A percentile compares a stretch with the other conserved stretches of the same genome.
Conservation (phyloP, 768 basidiomycete species). For the Leucosporidium yakuticum region DNA sequence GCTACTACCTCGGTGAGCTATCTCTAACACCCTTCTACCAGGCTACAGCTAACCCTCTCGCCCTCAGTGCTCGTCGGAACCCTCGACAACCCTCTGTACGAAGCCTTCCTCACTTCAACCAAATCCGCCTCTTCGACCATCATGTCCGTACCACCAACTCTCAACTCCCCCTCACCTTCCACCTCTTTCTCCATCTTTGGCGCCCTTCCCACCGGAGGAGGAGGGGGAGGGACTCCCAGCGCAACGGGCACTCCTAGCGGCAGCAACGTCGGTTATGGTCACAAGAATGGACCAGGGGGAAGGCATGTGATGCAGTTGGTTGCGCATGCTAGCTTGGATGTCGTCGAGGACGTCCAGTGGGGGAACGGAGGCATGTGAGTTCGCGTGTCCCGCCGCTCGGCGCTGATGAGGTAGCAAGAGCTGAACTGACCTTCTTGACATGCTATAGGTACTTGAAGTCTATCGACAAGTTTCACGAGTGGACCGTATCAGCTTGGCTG, state of each 20-base stretch:
- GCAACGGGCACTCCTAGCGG: neutral
- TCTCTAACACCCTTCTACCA: neutral
- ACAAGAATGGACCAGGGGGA: conserved; percentile 33
- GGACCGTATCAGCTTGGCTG: conserved; percentile 93
- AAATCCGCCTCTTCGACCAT: conserved; percentile 23
- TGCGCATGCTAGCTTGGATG: conserved; percentile 91
- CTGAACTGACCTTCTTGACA: neutral
- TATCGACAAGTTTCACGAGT: conserved; percentile 97
- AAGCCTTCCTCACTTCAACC: conserved; percentile 41
- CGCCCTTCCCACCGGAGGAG: conserved; percentile 3
- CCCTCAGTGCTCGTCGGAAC: conserved; percentile 45
- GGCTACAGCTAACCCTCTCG: neutral
- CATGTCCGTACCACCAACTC: conserved; percentile 23
- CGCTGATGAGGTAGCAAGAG: neutral
- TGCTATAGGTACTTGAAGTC: conserved; percentile 78
- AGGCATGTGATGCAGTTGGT: conserved; percentile 96
- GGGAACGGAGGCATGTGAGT: conserved; percentile 53
- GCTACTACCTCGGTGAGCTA: conserved; percentile 44
- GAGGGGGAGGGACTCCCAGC: conserved; percentile 1
- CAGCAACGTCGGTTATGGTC: conserved; percentile 29
- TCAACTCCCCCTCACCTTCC: conserved; percentile 40
- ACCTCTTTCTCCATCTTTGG: conserved; percentile 43
- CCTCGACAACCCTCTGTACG: conserved; percentile 47
- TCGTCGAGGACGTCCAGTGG: conserved; percentile 85
- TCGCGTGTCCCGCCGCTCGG: neutral